Evolutionary conservation across 23 red algal species (phyloP).

Genomic region (Gracilariopsis chorda): DNA sequence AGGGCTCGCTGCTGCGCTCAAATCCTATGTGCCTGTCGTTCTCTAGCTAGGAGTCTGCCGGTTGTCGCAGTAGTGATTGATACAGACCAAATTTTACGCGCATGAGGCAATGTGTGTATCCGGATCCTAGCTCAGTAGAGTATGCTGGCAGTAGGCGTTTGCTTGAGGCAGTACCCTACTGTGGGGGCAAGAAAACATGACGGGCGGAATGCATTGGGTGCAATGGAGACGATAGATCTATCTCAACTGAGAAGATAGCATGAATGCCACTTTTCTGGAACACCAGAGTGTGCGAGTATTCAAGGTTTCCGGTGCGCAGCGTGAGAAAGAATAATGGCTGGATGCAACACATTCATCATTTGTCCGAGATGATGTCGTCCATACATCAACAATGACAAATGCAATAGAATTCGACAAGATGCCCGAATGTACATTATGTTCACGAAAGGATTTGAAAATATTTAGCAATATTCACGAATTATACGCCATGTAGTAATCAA

Average conservation of each 20-base stretch:
- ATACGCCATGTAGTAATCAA: constrained; percentile 70
- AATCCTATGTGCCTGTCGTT: no score
- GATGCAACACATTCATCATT: constrained; percentile 62
- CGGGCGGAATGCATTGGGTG: no score
- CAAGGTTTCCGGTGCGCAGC: constrained; percentile 40
- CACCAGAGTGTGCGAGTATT: constrained; percentile 64
- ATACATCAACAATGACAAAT: constrained; percentile 60
- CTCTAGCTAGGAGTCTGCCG: no score
- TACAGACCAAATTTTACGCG: no score
- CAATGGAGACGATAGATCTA: no score
- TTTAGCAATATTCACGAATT: constrained; percentile 58
- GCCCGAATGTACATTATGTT: constrained; percentile 36
- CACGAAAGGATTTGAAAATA: constrained; percentile 61
- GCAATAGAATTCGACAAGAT: constrained; percentile 68
- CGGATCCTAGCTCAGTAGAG: no score
- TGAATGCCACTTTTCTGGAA: constrained; percentile 84
- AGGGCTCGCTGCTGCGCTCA: no score
- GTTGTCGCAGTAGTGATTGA: no score
- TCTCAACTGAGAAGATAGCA: constrained; percentile 87
- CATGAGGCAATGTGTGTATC: no score
- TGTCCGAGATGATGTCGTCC: constrained; percentile 31
- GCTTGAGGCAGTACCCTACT: no score
- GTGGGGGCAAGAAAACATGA: no score
- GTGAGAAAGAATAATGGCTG: constrained; percentile 50
- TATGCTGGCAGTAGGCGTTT: no score